These are phyloP conservation scores for Syzygium syzygioides DNA, from an alignment of 441 rosid species.

Conservation along the genomic window DNA sequence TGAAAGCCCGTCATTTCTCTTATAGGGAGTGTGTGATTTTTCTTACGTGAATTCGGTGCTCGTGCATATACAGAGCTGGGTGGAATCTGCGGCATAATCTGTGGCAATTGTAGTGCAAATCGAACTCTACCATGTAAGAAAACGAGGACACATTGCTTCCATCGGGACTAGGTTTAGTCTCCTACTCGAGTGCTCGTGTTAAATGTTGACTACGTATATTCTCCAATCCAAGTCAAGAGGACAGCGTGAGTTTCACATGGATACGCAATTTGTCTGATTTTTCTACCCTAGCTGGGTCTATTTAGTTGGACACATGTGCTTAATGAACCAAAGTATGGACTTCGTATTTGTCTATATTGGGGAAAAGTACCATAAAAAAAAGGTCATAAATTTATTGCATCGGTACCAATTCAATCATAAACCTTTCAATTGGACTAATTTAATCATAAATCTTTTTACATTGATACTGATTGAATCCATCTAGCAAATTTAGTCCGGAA, in stretches of 20 bases:
- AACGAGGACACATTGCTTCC: neutral
- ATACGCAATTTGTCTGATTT: neutral
- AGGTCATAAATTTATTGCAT: too few species aligned
- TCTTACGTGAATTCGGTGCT: neutral
- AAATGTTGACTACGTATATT: too few species aligned
- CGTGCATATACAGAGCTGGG: neutral
- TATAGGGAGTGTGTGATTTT: neutral
- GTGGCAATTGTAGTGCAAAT: neutral
- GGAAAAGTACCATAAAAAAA: too few species aligned
- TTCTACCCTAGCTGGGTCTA: neutral
- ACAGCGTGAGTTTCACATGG: neutral
- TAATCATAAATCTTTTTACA: too few species aligned
- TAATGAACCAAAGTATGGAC: neutral
- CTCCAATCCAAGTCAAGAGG: neutral
- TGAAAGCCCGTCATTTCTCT: neutral
- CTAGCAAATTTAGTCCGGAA: too few species aligned
- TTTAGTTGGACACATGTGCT: neutral
- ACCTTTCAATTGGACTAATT: too few species aligned
- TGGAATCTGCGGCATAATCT: neutral
- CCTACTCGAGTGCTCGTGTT: neutral
- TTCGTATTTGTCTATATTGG: too few species aligned
- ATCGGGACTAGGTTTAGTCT: neutral
- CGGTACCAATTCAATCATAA: too few species aligned
- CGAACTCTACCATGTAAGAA: rapidly evolving
- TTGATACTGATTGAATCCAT: too few species aligned